Evolutionary conservation across 148 eudicot species (phyloP), one percentile per base, ranked within the genome.

Genomic region (Persicaria maculosa): DNA sequence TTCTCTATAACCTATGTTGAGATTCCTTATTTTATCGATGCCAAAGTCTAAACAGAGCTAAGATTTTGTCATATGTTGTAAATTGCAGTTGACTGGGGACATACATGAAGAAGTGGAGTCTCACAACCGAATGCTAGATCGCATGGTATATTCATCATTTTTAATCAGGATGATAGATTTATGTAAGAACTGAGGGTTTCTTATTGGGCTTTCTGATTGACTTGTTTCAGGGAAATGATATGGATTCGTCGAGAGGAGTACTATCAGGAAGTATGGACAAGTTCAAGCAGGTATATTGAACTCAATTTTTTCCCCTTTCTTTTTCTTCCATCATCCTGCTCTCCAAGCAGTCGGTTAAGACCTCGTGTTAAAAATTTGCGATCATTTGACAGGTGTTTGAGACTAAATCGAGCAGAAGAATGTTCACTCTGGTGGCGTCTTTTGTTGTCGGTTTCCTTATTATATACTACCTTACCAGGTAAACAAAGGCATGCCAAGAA

Each of bases 191-290:
- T 11, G 7, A 31, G 68, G 25, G 1, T 40, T 43, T 65, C 19
- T 36, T 12, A 36, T 65, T 40, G 20, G 7, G 17, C 70, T 40
- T 65, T 65, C 8, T 46, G 31, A 65, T 65, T 65, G 47, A 5
- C 11, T 31, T 79, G 43, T 22, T 72, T 67, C 76, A 95, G 98
- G 98, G 97, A 16, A 90, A 92, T 70, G 93, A 88, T 68, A 95
- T 95, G 97, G 98, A 95, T 75, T 16, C 93, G 53, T 95, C 97
- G 55, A 83, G 97, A 79, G 98, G 98, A 55, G 75, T 90, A 72
- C 79, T 95, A 44, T 88, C 98, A 55, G 97, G 98, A 80, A 92
- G 96, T 55, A 92, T 92, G 98, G 97, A 88, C 73, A 87, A 87
- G 78, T 92, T 92, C 80, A 95, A 95, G 85, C 89, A 84, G 97